Evolutionary conservation across 2,329 filamentous ascomycete genomes (phyloP), one percentile per base, ranked within the genome.

Genomic region (Diaporthe sp.): DNA sequence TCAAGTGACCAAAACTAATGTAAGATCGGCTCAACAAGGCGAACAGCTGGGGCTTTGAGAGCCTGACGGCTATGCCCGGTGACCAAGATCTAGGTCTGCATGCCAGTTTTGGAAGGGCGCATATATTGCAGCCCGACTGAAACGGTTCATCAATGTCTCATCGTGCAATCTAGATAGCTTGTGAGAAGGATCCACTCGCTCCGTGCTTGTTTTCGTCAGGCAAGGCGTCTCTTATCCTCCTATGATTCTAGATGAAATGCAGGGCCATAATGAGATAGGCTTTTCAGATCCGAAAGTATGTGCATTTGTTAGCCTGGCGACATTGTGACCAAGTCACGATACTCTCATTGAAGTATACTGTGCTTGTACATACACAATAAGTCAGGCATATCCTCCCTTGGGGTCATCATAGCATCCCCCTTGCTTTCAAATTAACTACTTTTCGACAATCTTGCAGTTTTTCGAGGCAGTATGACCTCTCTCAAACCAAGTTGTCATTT

Each of bases 1-100:
- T 49, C 42, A 49, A 28, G 42, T 31, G 61, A 67, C 62, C 28
- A 49, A 67, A 49, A 44, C 62, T 67, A 67, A 67, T 67, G 44
- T 67, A 31, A 34, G 62, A 51, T 25, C 25, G 62, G 37, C 61
- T 34, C 61, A 49, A 46, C 25, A n/a, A 31, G 60, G 60, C 17
- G 39, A 65, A 31, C 37, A 57, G 25, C n/a, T 55, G 4, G 10
- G 28, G 37, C 37, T 39, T 13, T 39, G 10, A 39, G n/a, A 31
- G n/a, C n/a, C 8, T 28, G n/a, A 31, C n/a, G 15, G 39, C 25
- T 12, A 31, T 44, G 15, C 8, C 12, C 37, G 58, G 6, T 15
- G 6, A 17, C 34, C n/a, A 9, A 17, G 58, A 13, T 61, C 5
- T 25, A 25, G 37, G 17, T 19, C 5, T 13, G 12, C 2, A 60